These are phyloP conservation scores for Clonostachys sp. DNA, from an alignment of 2,329 filamentous ascomycete genomes.

Conservation along the genomic window DNA sequence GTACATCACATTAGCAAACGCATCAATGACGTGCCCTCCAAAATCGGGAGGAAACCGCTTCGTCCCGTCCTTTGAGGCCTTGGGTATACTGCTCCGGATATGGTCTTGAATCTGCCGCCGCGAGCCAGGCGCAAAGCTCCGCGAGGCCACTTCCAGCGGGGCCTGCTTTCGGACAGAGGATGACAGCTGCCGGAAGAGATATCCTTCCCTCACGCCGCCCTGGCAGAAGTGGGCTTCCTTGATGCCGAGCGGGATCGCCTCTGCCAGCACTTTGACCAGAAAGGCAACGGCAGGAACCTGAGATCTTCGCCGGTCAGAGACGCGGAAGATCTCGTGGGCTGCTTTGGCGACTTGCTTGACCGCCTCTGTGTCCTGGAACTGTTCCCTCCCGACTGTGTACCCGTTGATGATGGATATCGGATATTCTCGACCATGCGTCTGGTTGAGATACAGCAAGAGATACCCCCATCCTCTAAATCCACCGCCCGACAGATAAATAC, in stretches of 20 bases:
- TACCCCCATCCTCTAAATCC: conserved; percentile 72
- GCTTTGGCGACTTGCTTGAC: conserved; percentile 23
- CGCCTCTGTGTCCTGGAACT: conserved; percentile 44
- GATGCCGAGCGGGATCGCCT: conserved; percentile 54
- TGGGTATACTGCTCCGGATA: conserved; percentile 42
- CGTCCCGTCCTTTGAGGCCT: conserved; percentile 10
- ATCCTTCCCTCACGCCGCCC: conserved; percentile 65
- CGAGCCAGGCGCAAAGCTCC: conserved; percentile 42
- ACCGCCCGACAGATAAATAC: conserved; percentile 64
- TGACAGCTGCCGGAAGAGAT: conserved; percentile 51
- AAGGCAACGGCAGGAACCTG: conserved; percentile 68
- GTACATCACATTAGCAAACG: conserved; percentile 56
- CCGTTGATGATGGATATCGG: conserved; percentile 71
- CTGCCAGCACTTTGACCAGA: conserved; percentile 56
- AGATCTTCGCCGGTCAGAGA: conserved; percentile 58
- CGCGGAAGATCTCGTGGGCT: conserved; percentile 46
- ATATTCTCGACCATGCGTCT: conserved; percentile 54
- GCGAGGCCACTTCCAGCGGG: conserved; percentile 57
- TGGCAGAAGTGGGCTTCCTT: conserved; percentile 64
- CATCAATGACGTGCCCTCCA: conserved; percentile 39
- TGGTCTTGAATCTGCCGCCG: conserved; percentile 38
- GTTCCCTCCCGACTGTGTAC: conserved; percentile 43
- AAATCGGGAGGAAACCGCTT: conserved; percentile 31
- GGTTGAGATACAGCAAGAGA: conserved; percentile 53
- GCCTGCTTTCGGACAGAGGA: conserved; percentile 41